These are phyloP conservation scores for Tylopilus balloui DNA, from an alignment of 768 basidiomycete species.

Conservation along the genomic window DNA sequence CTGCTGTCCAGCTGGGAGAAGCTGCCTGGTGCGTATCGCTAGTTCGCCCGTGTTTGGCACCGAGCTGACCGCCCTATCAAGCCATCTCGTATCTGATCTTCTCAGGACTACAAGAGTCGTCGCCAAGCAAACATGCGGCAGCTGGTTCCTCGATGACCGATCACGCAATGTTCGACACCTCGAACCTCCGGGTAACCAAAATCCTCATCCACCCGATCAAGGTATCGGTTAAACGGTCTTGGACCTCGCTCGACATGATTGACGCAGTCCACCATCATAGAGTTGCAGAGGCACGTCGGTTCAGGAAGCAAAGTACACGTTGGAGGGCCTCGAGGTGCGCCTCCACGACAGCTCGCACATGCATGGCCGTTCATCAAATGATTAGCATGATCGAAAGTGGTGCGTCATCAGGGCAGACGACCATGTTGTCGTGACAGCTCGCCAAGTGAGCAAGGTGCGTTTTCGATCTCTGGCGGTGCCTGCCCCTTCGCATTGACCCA, in stretches of 20 bases:
- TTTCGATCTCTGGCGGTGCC: not conserved
- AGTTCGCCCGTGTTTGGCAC: slow-evolving; percentile 4
- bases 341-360: not conserved
- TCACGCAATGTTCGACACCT: slow-evolving; percentile 27
- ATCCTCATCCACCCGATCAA: slow-evolving; percentile 69
- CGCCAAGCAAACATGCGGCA: not conserved
- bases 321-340: slow-evolving; percentile 62
- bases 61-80: not conserved
- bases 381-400: slow-evolving; percentile 70
- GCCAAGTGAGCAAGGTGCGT: slow-evolving; percentile 54
- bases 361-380: not conserved
- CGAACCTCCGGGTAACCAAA: slow-evolving; percentile 44
- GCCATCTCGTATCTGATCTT: slow-evolving; percentile 14
- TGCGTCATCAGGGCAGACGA: slow-evolving; percentile 58
- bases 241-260: not conserved
- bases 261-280: slow-evolving; percentile 37
- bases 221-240: slow-evolving; percentile 23
- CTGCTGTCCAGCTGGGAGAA: slow-evolving; percentile 1
- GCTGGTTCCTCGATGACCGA: not conserved
- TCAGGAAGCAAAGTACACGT: slow-evolving; percentile 49
- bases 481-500: not conserved
- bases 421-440: slow-evolving; percentile 59
- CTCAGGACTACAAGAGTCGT: slow-evolving; percentile 1
- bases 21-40: slow-evolving; percentile 15
- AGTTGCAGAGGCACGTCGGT: slow-evolving; percentile 70